Conservation (phyloP, 2,329 filamentous ascomycete species). For the Diplodia corticola region DNA sequence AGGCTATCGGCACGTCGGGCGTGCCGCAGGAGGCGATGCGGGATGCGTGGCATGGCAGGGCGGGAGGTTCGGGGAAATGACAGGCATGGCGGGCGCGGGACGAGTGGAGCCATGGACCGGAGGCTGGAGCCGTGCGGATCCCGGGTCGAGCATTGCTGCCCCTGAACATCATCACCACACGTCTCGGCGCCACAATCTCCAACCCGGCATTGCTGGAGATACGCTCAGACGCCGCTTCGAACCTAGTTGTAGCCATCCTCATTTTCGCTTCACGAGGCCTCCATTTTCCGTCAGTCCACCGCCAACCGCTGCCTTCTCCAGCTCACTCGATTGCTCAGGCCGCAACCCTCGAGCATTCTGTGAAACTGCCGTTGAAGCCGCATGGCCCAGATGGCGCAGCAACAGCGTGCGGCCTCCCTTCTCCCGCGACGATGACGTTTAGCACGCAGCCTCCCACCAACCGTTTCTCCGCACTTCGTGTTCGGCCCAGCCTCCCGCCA, state of each 20-base stretch:
- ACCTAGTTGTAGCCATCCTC: background rate
- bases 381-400: background rate
- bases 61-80: constrained; percentile 5
- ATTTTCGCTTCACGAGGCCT: background rate
- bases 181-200: background rate
- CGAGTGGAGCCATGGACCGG: background rate
- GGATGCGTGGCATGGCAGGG: constrained; percentile 56
- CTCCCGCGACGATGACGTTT: background rate
- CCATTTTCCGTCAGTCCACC: background rate
- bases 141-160: background rate
- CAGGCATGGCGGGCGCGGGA: constrained; percentile 7
- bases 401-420: background rate
- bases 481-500: constrained; percentile 9
- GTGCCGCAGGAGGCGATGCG: constrained; percentile 57
- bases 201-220: too few relatives aligned
- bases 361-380: background rate
- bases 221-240: background rate
- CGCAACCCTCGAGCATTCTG: background rate
- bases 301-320: background rate
- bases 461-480: constrained; percentile 8
- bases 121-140: constrained; percentile 1
- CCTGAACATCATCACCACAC: constrained; percentile 5
- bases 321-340: background rate
- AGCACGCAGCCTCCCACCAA: background rate
- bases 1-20: constrained; percentile 58